phyloP scores from a whole-genome alignment of 305 asterid genomes.

The Lippia alba region DNA sequence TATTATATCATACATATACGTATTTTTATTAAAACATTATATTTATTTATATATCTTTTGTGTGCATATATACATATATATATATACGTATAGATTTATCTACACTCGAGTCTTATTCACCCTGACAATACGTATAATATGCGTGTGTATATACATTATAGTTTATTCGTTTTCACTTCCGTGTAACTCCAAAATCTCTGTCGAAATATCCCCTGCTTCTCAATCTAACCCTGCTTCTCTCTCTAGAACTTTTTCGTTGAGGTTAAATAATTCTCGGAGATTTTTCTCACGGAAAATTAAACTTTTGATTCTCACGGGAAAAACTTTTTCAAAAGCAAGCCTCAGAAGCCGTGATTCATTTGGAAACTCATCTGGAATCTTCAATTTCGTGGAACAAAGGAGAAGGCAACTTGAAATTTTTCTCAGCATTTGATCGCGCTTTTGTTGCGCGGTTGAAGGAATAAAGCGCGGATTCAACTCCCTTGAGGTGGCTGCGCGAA shows the following conservation, averaged over 20 bases:
- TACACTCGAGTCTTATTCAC: constrained; percentile 34
- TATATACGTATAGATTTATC: not conserved
- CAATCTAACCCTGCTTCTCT: constrained; percentile 4
- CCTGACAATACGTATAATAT: not conserved
- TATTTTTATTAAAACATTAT: too few species aligned
- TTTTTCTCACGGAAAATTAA: constrained; percentile 23
- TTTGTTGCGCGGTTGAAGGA: constrained; percentile 26
- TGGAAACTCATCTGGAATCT: constrained; percentile 33
- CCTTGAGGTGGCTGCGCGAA: constrained; percentile 28
- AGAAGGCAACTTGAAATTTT: not conserved
- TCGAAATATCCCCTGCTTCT: constrained; percentile 39
- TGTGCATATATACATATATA: too few species aligned
- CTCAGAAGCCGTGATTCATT: constrained; percentile 25
- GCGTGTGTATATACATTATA: constrained; percentile 10
- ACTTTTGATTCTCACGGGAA: too few species aligned
- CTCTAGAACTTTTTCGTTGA: constrained; percentile 11
- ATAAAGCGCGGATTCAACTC: constrained; percentile 30
- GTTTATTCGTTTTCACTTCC: constrained; percentile 30
- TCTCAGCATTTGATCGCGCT: constrained; percentile 11
- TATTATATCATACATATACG: too few species aligned
- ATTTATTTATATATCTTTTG: too few species aligned
- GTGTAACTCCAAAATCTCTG: constrained; percentile 31
- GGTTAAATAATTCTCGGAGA: constrained; percentile 30
- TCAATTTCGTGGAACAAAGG: constrained; percentile 17
- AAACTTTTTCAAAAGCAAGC: constrained; percentile 29